Base-by-base conservation (phyloP, 1,139 yeast genomes). In the Kurtzmaniella quercitrusa region DNA sequence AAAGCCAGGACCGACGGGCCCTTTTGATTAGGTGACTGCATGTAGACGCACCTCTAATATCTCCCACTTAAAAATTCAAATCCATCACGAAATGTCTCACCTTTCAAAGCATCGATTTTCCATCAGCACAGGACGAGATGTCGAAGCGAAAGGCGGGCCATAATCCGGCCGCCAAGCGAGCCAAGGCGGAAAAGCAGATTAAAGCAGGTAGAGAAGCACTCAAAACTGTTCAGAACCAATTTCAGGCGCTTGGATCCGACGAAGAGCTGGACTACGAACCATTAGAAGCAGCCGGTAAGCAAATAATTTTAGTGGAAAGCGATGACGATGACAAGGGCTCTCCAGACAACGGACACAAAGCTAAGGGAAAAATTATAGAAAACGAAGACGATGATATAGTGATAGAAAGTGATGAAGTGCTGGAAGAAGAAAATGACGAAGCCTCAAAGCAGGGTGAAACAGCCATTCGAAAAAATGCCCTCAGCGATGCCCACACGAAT, bases 321-420 rank as follows among this genome's bases (percentile, higher is more conserved):
- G 64, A 57, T 9, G 47, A 46, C 18, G 57, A 54, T 14, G 52
- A 44, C 12, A 48, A 35, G 15, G 38, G 18, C 9, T 36, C 37
- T 7, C 41, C 33, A 17, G 43, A 42, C 20, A 50, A 48, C n/a
- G 57, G 50, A 5, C 12, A 14, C 5, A 16, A 30, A 5, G 34
- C 11, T 9, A 14, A 30, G 18, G 34, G 11, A 12, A 16, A 30
- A 14, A 14, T 14, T 14, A 16, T 14, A 30, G 34, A 30, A 14
- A 16, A 30, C 5, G 18, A 16, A 5, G 15, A 58, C 22, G 65
- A 57, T 38, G 66, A 56, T 36, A 63, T 70, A 3, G 63, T 63
- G 40, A 63, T 71, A 50, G 63, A 59, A 50, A 68, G 76, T 2
- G 76, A 66, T 37, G 60, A 51, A 3, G 68, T 58, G 7, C 19